A percentile compares a stretch with the other conserved stretches of the same genome.
These are phyloP conservation scores for Pneumocystis murina DNA, from an alignment of 1,139 yeast species.

Conservation along the genomic window DNA sequence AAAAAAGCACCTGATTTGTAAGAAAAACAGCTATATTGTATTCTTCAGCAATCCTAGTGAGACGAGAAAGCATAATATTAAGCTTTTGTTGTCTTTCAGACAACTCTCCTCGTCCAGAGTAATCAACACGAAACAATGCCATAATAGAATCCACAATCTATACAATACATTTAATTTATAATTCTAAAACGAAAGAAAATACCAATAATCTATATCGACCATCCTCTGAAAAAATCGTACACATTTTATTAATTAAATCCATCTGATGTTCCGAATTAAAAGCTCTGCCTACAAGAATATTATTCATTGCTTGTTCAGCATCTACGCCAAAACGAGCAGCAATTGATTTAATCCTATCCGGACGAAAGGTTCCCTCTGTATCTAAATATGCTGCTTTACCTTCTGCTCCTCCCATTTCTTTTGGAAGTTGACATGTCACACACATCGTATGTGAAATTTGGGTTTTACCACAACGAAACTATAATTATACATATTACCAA, in stretches of 20 bases:
- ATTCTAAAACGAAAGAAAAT: not conserved
- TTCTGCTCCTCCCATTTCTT: conserved; percentile 42
- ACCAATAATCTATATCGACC: conserved; percentile 29
- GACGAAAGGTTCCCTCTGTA: conserved; percentile 41
- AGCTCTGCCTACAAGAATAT: conserved; percentile 44
- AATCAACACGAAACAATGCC: conserved; percentile 48
- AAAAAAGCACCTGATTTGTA: conserved; percentile 33
- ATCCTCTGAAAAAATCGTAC: conserved; percentile 37
- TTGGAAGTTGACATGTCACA: conserved; percentile 44
- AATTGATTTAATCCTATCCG: conserved; percentile 39
- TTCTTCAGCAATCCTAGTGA: conserved; percentile 43
- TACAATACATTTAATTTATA: conserved; percentile 4
- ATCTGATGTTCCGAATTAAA: conserved; percentile 47
- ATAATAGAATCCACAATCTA: conserved; percentile 41
- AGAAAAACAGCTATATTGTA: conserved; percentile 44
- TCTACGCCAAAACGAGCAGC: conserved; percentile 42
- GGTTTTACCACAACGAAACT: conserved; percentile 35
- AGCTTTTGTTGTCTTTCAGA: conserved; percentile 46
- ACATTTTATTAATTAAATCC: conserved; percentile 41
- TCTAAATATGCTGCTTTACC: conserved; percentile 49
- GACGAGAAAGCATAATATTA: conserved; percentile 40
- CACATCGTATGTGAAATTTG: conserved; percentile 47
- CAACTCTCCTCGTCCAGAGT: conserved; percentile 41
- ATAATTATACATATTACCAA: not conserved
- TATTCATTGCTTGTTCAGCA: conserved; percentile 31